These are phyloP conservation scores for Bipolaris oryzae DNA, from an alignment of 2,329 filamentous ascomycete genomes.

Conservation along the genomic window DNA sequence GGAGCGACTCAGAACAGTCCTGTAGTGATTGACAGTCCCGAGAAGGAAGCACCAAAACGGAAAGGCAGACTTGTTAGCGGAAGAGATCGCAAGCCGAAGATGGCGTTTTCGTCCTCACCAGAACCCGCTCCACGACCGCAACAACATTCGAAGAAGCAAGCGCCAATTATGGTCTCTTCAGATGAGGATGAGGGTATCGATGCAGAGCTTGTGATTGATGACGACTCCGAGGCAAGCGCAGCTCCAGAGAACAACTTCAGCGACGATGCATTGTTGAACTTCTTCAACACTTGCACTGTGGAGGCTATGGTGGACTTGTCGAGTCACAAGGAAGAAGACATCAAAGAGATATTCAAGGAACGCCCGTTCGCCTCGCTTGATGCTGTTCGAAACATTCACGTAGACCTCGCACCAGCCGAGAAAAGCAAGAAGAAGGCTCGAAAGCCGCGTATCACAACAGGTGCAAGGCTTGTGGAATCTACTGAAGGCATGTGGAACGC, in stretches of 20 bases:
- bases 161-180: constrained; percentile 27
- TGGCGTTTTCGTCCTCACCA: constrained; percentile 33
- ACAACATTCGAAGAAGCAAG: constrained; percentile 19
- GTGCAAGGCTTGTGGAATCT: constrained; percentile 70
- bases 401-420: constrained; percentile 32
- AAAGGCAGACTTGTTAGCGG: constrained; percentile 58
- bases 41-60: constrained; percentile 29
- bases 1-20: constrained; percentile 26
- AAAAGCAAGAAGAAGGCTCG: constrained; percentile 45
- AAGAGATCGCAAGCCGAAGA: constrained; percentile 44
- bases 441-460: constrained; percentile 59
- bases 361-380: constrained; percentile 75
- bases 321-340: constrained; percentile 71
- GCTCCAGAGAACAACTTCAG: constrained; percentile 43
- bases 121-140: constrained; percentile 28
- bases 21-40: constrained; percentile 20
- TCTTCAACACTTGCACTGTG: constrained; percentile 79
- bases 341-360: constrained; percentile 71
- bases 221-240: constrained; percentile 54
- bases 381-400: constrained; percentile 68
- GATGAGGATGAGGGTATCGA: constrained; percentile 45
- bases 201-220: constrained; percentile 45
- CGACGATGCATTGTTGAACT: constrained; percentile 69
- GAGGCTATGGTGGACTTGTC: constrained; percentile 83
- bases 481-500: constrained; percentile 76